Conservation (phyloP, 2,329 filamentous ascomycete genomes). For the Xylariaceae sp. region DNA sequence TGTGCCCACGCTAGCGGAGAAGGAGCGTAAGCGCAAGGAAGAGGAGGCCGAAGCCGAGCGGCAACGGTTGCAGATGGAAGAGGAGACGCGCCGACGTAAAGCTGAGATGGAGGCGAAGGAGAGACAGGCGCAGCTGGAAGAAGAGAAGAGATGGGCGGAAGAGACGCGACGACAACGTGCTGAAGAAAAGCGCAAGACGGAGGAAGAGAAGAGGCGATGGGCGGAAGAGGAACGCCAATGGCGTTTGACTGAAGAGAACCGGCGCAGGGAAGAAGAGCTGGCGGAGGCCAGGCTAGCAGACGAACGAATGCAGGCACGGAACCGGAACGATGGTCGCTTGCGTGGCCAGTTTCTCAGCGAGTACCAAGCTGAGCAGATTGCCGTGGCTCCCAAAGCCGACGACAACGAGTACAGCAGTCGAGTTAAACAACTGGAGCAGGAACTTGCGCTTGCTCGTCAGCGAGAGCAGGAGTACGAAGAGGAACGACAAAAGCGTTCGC, state of each 20-base stretch:
- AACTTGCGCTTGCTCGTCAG: no score
- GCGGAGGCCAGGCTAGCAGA: no score
- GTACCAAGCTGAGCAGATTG: no score
- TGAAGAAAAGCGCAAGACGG: slow-evolving; percentile 57
- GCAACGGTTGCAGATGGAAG: slow-evolving; percentile 49
- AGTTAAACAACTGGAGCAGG: no score
- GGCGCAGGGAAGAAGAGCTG: slow-evolving; percentile 67
- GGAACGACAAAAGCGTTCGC: no score
- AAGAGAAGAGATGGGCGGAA: slow-evolving; percentile 63
- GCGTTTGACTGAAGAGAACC: slow-evolving; percentile 69
- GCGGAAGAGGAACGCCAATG: slow-evolving; percentile 72
- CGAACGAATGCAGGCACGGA: no score
- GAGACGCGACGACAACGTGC: slow-evolving; percentile 56
- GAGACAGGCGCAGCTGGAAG: slow-evolving; percentile 53
- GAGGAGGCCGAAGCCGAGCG: slow-evolving; percentile 56
- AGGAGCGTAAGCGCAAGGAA: slow-evolving; percentile 62
- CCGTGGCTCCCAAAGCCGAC: no score
- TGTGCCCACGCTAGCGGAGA: slow-evolving; percentile 78
- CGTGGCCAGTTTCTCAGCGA: no score
- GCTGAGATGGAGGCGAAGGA: slow-evolving; percentile 54
- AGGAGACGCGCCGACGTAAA: slow-evolving; percentile 44
- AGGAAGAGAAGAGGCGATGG: slow-evolving; percentile 68
- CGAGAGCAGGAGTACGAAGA: no score
- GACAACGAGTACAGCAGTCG: no score
- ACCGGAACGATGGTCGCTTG: no score